Evolutionary conservation across 441 rosid species (phyloP), one percentile per base, ranked within the genome.

Genomic region (Syzygium malaccense): DNA sequence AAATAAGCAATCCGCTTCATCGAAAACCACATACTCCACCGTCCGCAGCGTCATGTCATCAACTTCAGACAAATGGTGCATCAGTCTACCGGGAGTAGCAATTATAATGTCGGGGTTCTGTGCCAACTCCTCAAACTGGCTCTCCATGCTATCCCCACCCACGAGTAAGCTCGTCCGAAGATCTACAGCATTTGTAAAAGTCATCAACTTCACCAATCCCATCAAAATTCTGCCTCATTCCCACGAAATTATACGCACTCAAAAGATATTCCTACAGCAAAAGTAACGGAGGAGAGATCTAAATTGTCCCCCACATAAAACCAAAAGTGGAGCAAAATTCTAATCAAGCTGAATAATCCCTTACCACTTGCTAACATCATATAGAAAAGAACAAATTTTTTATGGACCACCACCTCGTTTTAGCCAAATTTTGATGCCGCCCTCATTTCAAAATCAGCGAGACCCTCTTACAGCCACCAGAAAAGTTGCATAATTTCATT

Each of bases 121-220:
- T 32, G 99, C 96, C 87, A 98, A 92, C 89, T 98, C 99, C 89
- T 95, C 98, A 90, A 98, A 98, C 92, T 98, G 99, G 84, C 89
- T 94, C 90, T 97, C 96, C 99, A 98, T 96, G 88, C 99, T 95
- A 88, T 98, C 98, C 87, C 99, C 99, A 79, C 99, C 99, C 87
- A 98, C 99, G 66, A 98, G 93, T 91, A 97, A 94, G 89, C 96
- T 95, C 33, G 93, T 94, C 28, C 96, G 94, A 89, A 98, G 96
- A 94, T 98, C 99, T 97, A 90, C 84, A 91, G 85, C 30, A 85
- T 49, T 54, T 25, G 14, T 89, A 37, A 87, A 26, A 79, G 48
- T 85, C 23, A 37, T 68, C 83, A 75, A 75, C 60, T 18, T 53
- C 86, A 18, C 23, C 15, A 25, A 55, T n/a, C 37, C 86, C 86